Base-by-base conservation (phyloP, 2,329 filamentous ascomycete genomes). In the Rutstroemia sydowiana region DNA sequence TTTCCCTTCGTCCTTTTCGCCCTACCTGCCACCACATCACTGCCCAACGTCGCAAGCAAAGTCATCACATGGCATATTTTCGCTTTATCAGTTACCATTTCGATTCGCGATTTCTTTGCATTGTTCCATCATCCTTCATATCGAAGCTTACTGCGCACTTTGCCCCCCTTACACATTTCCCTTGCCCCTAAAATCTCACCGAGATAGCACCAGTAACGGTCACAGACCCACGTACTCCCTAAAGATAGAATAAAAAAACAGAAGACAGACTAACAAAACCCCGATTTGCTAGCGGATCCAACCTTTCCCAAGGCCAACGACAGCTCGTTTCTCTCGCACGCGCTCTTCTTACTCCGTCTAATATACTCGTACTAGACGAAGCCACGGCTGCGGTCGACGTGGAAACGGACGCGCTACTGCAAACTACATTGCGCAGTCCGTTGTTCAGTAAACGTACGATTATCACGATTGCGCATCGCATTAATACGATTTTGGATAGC, bases 401-500 rank as follows among this genome's bases (percentile, higher is more conserved):
- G 39, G 77, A 85, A 70, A 86, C 82, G 21, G 82, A 86, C 64
- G 79, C 79, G 50, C 73, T 84, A 71, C 71, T 86, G 50, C 82
- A 86, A 70, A 70, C 71, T 44, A 85, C 82, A 23, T 72, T 85
- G 51, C 76, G 82, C 31, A 78, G 78, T 32, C 76, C 79, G 20
- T 68, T 84, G 14, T 98, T 98, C 72, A 78, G 84, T 56, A 89
- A 96, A 70, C 83, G 89, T 49, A 98, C 93, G 34, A 97, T 98
- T 69, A 95, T 98, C 69, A 98, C 93, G 1, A 95, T 98, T 64
- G 93, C 93, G 23, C 93, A 98, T 73, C 85, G 93, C 51, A 95
- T 98, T 73, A 97, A 97, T 73, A 98, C 93, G 10, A 97, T 98
- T 63, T 78, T 98, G 28, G 82, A 86, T 68, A 81, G 78, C 55